Evolutionary conservation across 2,329 filamentous ascomycete genomes (phyloP).

Genomic region (Fusarium sp.): DNA sequence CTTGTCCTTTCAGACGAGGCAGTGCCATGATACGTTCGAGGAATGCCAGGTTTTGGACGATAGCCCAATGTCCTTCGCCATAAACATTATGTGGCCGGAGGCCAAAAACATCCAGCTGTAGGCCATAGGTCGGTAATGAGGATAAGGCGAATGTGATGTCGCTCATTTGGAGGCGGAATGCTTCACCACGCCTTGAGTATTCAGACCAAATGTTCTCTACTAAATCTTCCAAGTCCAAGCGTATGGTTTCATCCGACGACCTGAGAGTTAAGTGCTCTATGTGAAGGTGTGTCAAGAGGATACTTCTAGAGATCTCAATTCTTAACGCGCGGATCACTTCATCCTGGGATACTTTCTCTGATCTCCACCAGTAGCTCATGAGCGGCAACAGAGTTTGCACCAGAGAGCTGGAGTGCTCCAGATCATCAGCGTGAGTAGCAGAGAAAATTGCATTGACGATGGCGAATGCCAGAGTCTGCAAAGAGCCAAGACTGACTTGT

Average conservation of each 20-base stretch:
- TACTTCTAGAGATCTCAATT: slow-evolving; percentile 80
- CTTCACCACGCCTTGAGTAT: slow-evolving; percentile 78
- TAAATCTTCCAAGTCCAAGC: slow-evolving; percentile 70
- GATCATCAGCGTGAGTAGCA: slow-evolving; percentile 75
- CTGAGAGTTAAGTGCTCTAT: slow-evolving; percentile 67
- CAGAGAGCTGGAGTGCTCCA: slow-evolving; percentile 69
- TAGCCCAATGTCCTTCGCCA: slow-evolving; percentile 70
- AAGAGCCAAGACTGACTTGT: slow-evolving; percentile 67
- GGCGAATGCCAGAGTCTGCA: slow-evolving; percentile 80
- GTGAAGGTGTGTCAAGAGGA: slow-evolving; percentile 75
- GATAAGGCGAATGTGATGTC: slow-evolving; percentile 73
- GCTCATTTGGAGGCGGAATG: slow-evolving; percentile 80
- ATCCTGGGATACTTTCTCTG: slow-evolving; percentile 72
- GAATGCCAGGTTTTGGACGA: slow-evolving; percentile 68
- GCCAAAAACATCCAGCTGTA: slow-evolving; percentile 63
- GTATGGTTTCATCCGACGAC: slow-evolving; percentile 53
- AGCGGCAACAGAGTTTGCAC: slow-evolving; percentile 74
- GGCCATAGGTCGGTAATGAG: slow-evolving; percentile 57
- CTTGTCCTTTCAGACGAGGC: slow-evolving; percentile 38
- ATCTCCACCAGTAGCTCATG: slow-evolving; percentile 81
- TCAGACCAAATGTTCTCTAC: slow-evolving; percentile 79
- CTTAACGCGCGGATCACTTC: slow-evolving; percentile 72
- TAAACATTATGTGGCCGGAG: slow-evolving; percentile 65
- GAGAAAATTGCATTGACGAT: slow-evolving; percentile 78
- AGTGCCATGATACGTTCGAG: slow-evolving; percentile 63